Percentiles rank a stretch among this genome's conserved stretches.
These are phyloP conservation scores for Allium fistulosum DNA, from an alignment of 106 monocot genomes.

Conservation along the genomic window DNA sequence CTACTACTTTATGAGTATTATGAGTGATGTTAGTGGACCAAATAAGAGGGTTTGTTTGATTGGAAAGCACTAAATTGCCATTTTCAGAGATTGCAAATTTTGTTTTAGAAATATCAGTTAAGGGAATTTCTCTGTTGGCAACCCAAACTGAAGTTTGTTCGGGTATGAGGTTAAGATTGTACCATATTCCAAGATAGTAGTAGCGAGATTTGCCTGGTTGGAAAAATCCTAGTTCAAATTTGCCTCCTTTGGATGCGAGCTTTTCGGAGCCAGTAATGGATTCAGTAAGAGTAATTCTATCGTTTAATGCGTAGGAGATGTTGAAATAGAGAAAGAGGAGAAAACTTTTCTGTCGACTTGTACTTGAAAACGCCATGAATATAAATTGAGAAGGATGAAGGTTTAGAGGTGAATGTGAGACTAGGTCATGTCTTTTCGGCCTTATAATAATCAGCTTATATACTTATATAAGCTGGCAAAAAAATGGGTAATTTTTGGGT, in stretches of 20 bases:
- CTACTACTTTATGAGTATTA: not conserved
- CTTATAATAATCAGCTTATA: too few relatives aligned
- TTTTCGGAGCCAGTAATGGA: conserved; percentile 21
- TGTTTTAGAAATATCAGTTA: conserved; percentile 3
- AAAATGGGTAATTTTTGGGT: too few relatives aligned
- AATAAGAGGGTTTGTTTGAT: conserved; percentile 3
- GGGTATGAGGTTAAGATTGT: conserved; percentile 17
- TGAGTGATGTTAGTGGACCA: conserved; percentile 32
- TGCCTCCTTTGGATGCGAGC: conserved; percentile 23
- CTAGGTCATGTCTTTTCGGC: too few relatives aligned
- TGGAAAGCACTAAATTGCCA: conserved; percentile 26
- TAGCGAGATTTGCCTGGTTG: conserved; percentile 10
- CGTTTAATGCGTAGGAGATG: conserved; percentile 4
- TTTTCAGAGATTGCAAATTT: conserved; percentile 17
- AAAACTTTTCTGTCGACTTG: not conserved
- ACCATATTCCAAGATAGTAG: conserved; percentile 52
- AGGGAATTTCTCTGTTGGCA: conserved; percentile 22
- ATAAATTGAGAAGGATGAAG: not conserved
- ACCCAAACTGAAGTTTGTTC: conserved; percentile 12
- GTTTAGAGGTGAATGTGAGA: too few relatives aligned
- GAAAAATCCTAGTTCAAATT: conserved; percentile 47
- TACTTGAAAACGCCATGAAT: not conserved
- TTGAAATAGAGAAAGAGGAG: not conserved
- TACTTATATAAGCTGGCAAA: too few relatives aligned
- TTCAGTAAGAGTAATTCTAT: conserved; percentile 1